Evolutionary conservation across 228 moss, liverwort and hornwort species (phyloP), one percentile per base, ranked within the genome.

Genomic region (Sphagnum magellanicum): DNA sequence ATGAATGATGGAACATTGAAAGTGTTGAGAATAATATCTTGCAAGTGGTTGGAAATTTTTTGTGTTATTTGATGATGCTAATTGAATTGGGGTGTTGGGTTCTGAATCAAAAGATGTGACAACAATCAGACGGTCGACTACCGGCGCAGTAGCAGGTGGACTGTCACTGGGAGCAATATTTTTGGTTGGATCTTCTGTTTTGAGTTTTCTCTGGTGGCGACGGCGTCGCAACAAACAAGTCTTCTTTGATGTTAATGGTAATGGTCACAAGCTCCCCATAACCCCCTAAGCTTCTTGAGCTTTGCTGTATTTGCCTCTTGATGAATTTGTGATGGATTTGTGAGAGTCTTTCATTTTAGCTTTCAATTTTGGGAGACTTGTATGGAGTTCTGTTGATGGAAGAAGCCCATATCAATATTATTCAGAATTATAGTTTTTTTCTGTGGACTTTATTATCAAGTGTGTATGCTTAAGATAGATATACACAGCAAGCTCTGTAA

Each of bases 201-300:
- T 74, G 59, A 77, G 81, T 12, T 69, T 81, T 17, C 77, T 74
- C 53, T 81, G 81, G 78, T 81, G 81, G 81, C 68, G 64, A 52
- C 74, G 81, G 13, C 78, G 77, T 59, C 68, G 52, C 50, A 67
- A 69, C 49, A 72, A 75, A 61, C 81, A 78, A 70, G 14, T 67
- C 47, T 81, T 81, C 61, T 81, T 81, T 51, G 81, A 81, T 67
- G 81, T 81, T 8, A 55, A 81, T 57, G 81, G 77, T 81, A 76
- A 16, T 16, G 16, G 16, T 63, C 15, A 63, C 16, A 16, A 11
- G 11, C 59, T 59, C 59, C 12, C 59, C 59, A 59, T 59, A 11
- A 15, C 11, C 11, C 2, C 59, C 15, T 3, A 59, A 59, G 11
- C 59, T 59, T 11, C 1, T 15, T 11, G 11, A 11, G 15, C 15